Conservation (phyloP, 345 rosid species). For the Melastoma malabathricum region DNA sequence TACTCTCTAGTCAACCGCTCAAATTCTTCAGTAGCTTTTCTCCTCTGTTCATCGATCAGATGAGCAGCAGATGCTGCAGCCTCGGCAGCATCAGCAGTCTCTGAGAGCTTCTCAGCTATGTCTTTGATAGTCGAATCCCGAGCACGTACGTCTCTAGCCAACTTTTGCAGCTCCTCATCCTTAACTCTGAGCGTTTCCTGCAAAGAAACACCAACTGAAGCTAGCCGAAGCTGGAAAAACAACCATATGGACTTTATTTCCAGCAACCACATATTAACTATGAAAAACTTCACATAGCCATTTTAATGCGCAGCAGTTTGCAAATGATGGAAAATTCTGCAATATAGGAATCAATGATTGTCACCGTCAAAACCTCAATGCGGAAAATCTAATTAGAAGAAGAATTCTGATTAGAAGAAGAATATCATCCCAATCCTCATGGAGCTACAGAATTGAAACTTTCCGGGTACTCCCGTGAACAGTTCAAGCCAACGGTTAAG, state of each 20-base stretch:
- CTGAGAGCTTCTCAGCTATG: conserved; percentile 72
- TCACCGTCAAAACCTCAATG: too few species aligned
- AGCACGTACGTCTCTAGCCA: conserved; percentile 78
- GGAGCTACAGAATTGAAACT: too few species aligned
- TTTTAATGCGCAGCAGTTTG: too few species aligned
- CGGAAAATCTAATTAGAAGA: too few species aligned
- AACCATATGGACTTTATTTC: too few species aligned
- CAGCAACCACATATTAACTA: too few species aligned
- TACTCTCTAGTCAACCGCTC: conserved; percentile 49
- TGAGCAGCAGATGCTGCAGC: conserved; percentile 87
- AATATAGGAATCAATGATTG: too few species aligned
- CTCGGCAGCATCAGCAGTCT: conserved; percentile 95
- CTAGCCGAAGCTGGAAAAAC: conserved; percentile 3
- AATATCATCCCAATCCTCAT: too few species aligned
- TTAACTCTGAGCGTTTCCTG: conserved; percentile 90
- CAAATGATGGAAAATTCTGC: too few species aligned
- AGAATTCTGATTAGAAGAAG: too few species aligned
- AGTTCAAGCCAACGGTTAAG: conserved; percentile 1
- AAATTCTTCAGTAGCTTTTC: conserved; percentile 56
- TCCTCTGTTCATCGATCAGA: conserved; percentile 76
- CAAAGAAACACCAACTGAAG: conserved; percentile 5
- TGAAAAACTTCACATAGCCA: too few species aligned
- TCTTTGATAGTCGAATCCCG: conserved; percentile 77
- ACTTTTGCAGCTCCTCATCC: conserved; percentile 84
- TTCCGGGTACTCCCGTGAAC: too few species aligned